A percentile compares a stretch with the other conserved stretches of the same genome.
Conservation (phyloP, 2,329 filamentous ascomycete genomes). For the Akanthomyces muscarius region DNA sequence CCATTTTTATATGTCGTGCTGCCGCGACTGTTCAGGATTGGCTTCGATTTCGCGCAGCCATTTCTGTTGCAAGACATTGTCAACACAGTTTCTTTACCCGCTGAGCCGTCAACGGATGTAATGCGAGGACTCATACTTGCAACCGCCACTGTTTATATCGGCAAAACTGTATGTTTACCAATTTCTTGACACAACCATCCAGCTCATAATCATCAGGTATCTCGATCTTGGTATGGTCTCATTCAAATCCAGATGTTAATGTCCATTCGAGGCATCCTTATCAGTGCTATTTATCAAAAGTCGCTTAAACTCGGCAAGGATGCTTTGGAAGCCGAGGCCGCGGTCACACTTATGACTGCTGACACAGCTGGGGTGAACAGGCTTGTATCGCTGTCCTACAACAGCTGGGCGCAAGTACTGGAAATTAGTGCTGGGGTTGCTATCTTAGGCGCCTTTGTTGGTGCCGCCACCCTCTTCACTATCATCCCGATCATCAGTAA, state of each 20-base stretch:
- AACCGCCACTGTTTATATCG: not conserved
- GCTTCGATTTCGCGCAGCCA: not conserved
- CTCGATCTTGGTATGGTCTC: not conserved
- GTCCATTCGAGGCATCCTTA: not conserved
- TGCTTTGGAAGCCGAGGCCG: too few relatives aligned
- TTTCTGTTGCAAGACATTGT: conserved; percentile 1
- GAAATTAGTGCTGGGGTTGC: too few relatives aligned
- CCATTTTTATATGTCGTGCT: not conserved
- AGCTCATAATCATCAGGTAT: not conserved
- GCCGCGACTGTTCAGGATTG: not conserved
- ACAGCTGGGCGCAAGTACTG: too few relatives aligned
- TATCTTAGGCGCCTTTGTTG: too few relatives aligned
- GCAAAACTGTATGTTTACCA: not conserved
- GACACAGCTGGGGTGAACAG: too few relatives aligned
- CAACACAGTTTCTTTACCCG: not conserved
- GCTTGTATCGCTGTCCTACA: too few relatives aligned
- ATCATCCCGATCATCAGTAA: too few relatives aligned
- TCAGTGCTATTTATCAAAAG: not conserved
- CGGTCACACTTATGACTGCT: too few relatives aligned
- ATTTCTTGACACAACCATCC: too few relatives aligned
- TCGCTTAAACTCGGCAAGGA: too few relatives aligned
- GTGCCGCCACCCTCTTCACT: too few relatives aligned
- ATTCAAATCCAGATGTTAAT: not conserved
- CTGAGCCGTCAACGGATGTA: not conserved
- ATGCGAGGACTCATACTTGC: not conserved